phyloP scores from a whole-genome alignment of 1,284 basidiomycete species.

The Termitomyces sp. region DNA sequence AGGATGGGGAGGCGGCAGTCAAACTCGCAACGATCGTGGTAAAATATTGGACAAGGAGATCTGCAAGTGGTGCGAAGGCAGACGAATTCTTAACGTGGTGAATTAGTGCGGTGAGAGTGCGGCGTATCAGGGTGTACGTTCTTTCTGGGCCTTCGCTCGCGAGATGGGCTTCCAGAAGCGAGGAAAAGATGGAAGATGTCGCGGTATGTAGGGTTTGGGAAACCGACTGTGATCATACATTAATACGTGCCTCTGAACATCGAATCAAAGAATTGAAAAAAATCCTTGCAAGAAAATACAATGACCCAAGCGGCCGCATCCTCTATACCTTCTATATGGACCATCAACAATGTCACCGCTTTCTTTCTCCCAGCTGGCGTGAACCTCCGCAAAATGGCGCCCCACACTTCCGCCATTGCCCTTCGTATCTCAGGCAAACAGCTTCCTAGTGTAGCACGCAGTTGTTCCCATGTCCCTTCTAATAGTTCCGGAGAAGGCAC shows the following conservation, averaged over 20 bases:
- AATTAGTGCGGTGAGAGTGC: constrained; percentile 72
- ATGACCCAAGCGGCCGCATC: constrained; percentile 65
- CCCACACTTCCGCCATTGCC: constrained; percentile 77
- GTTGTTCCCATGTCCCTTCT: constrained; percentile 46
- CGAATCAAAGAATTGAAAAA: constrained; percentile 14
- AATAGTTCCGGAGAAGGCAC: constrained; percentile 47
- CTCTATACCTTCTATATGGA: constrained; percentile 41
- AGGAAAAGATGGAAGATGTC: constrained; percentile 55
- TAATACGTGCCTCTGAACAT: constrained; percentile 12
- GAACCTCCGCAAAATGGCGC: constrained; percentile 56
- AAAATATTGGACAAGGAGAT: constrained; percentile 42
- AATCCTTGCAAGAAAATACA: constrained; percentile 69
- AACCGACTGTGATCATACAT: constrained; percentile 47
- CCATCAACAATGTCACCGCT: constrained; percentile 46
- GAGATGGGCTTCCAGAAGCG: constrained; percentile 54
- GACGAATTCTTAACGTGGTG: constrained; percentile 74
- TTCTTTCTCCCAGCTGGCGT: constrained; percentile 49
- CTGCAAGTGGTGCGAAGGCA: constrained; percentile 56
- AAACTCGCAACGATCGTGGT: constrained; percentile 14
- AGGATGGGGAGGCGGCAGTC: constrained; percentile 16
- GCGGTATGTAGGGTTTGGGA: constrained; percentile 78
- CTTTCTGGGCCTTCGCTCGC: constrained; percentile 33
- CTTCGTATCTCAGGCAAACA: constrained; percentile 66
- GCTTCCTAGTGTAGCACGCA: constrained; percentile 45
- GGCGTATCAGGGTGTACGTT: constrained; percentile 53